phyloP scores from a whole-genome alignment of 257 asterid genomes.

The Penstemon davidsonii region DNA sequence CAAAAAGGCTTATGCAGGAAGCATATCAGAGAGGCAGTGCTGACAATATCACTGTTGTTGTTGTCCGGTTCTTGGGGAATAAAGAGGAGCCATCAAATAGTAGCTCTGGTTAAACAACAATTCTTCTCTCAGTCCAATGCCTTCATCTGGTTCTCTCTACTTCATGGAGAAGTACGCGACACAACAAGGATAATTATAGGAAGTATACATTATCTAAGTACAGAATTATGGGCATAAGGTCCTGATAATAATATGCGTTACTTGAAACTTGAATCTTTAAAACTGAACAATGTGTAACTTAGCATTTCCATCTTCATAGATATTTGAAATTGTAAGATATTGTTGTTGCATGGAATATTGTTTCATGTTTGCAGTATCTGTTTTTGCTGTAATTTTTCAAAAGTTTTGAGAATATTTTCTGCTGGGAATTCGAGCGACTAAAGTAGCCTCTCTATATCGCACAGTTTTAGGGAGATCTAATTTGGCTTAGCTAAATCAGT shows the following conservation, averaged over 20 bases:
- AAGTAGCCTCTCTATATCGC: too few species aligned
- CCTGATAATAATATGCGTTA: conserved; percentile 6
- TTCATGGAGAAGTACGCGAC: too few species aligned
- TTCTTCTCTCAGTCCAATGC: neutral
- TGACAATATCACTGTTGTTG: conserved; percentile 79
- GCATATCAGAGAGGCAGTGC: conserved; percentile 91
- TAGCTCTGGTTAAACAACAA: conserved; percentile 36
- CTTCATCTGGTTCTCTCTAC: too few species aligned
- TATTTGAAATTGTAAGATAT: conserved; percentile 2
- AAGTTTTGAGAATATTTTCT: too few species aligned
- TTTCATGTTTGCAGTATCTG: too few species aligned
- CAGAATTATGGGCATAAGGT: conserved; percentile 24
- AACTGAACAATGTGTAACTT: conserved; percentile 11
- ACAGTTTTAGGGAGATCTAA: too few species aligned
- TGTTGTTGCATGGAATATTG: neutral
- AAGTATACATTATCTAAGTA: conserved; percentile 25
- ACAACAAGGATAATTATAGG: conserved; percentile 14
- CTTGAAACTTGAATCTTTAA: neutral
- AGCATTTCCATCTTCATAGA: neutral
- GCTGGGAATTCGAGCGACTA: too few species aligned
- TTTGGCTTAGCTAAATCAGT: too few species aligned
- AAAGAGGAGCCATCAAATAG: conserved; percentile 51
- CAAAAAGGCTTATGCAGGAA: conserved; percentile 86
- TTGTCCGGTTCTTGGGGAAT: conserved; percentile 65
- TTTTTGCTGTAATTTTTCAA: too few species aligned